Evolutionary conservation across 2,329 filamentous ascomycete species (phyloP), one percentile per base, ranked within the genome.

Genomic region (Chalara sp.): DNA sequence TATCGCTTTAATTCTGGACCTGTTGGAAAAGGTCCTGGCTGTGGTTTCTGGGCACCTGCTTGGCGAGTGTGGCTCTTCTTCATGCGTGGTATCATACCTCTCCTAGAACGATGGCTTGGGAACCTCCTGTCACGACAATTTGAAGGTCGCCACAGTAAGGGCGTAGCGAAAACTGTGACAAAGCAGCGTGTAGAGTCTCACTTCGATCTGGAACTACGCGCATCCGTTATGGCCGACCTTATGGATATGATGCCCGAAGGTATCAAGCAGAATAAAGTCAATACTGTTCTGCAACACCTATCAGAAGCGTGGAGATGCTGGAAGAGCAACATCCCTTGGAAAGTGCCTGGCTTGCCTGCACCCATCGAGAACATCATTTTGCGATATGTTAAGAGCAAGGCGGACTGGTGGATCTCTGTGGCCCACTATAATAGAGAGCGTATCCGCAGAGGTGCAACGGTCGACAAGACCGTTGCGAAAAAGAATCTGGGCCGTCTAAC

Each of bases 191-290:
- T 99, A 5, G 93, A 99, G 66, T 97, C 93, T 29, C 95, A 99
- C 67, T 99, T 96, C 65, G 93, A 99, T 70, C 78, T 99, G 51
- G 93, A 99, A 70, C 83, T 99, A 47, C 89, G 93, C 63, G 95
- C 95, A 12, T 96, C 93, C 0, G 93, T 99, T 58, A 99, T 99
- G 92, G 90, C 92, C 43, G 93, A 99, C 70, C 76, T 99, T 47
- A 96, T 96, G 87, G 93, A 99, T 65, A 99, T 99, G 95, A 99
- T 99, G 93, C 93, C 93, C 0, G 95, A 99, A 67, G 93, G 93
- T 59, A 97, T 99, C 73, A 96, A 96, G 70, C 93, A 99, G 68
- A 99, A 93, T 75, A 99, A 99, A 73, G 90, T 99, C 69, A 96
- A 99, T 69, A 96, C 91, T 1, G 92, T 99, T 43, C 75, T 99